These are phyloP conservation scores for Botryotinia calthae DNA, from an alignment of 2,329 filamentous ascomycete species.

Conservation along the genomic window DNA sequence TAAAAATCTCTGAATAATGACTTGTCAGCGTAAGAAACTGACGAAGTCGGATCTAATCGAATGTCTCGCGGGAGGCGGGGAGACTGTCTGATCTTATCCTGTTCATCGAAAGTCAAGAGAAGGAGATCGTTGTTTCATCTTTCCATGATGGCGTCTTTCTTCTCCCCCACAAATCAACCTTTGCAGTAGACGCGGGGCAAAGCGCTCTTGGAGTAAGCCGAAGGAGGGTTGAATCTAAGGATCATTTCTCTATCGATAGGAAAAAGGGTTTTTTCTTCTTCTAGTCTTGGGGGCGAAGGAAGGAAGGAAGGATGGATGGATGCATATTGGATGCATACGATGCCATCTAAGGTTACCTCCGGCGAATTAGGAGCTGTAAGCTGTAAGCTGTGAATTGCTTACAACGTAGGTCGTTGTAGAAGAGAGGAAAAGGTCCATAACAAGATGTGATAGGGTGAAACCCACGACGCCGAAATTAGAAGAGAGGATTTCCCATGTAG, in stretches of 20 bases:
- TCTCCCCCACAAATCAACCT: conserved; percentile 18
- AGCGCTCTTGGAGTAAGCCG: conserved; percentile 15
- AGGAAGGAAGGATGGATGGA: conserved; percentile 12
- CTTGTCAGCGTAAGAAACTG: conserved; percentile 5
- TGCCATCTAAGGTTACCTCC: conserved; percentile 17
- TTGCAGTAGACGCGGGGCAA: conserved; percentile 21
- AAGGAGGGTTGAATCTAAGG: conserved; percentile 17
- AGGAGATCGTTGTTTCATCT: conserved; percentile 15
- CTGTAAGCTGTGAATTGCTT: conserved; percentile 1
- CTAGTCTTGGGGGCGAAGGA: conserved; percentile 7
- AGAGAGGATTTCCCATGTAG: conserved; percentile 15
- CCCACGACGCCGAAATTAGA: conserved; percentile 7
- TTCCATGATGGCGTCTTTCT: conserved; percentile 7
- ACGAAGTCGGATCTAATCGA: not conserved
- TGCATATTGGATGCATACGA: conserved; percentile 10
- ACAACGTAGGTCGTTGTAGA: not conserved
- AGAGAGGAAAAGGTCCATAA: not conserved
- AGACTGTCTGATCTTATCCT: conserved; percentile 10
- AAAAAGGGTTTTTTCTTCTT: not conserved
- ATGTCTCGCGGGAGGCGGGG: conserved; percentile 7
- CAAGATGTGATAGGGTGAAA: conserved; percentile 13
- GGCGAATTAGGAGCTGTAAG: conserved; percentile 11
- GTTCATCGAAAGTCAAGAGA: not conserved
- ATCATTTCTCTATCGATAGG: conserved; percentile 19
- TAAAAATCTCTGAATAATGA: not conserved